A percentile compares a stretch with the other conserved stretches of the same genome.
phyloP scores from a whole-genome alignment of 805 yeast species.

The Wickerhamiella brachini region DNA sequence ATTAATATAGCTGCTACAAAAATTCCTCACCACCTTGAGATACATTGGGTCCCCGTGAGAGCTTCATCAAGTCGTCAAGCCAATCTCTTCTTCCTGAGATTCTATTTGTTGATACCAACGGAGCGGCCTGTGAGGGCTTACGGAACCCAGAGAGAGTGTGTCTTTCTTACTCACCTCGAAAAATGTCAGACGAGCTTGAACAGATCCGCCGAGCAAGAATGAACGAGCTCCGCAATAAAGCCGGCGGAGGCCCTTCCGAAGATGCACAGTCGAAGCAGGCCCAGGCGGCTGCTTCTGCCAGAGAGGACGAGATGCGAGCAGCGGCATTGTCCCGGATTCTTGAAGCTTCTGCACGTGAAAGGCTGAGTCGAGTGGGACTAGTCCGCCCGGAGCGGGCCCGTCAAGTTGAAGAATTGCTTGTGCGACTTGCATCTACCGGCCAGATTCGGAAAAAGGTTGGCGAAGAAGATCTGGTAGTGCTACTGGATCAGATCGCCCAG shows the following conservation, averaged over 20 bases:
- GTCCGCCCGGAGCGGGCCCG: constrained; percentile 86
- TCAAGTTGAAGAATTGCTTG: constrained; percentile 71
- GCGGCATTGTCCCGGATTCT: constrained; percentile 49
- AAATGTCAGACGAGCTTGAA: constrained; percentile 80
- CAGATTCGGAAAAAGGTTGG: constrained; percentile 58
- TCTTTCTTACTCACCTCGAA: not conserved
- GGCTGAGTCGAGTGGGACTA: constrained; percentile 71
- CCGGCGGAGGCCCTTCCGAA: not conserved
- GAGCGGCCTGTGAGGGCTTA: no score
- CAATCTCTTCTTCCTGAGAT: no score
- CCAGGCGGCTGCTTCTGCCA: not conserved
- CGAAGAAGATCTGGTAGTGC: constrained; percentile 70
- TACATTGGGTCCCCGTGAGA: no score
- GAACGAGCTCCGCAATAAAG: constrained; percentile 48
- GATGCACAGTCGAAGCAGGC: not conserved
- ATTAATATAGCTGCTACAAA: no score
- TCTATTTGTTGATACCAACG: no score
- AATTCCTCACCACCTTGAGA: no score
- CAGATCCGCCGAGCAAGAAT: constrained; percentile 91
- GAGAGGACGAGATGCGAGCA: constrained; percentile 29
- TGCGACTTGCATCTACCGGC: constrained; percentile 62
- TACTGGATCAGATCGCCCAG: constrained; percentile 69
- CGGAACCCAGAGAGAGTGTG: not conserved
- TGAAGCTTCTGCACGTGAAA: constrained; percentile 73
- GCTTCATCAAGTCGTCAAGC: no score